Percentiles rank a stretch among this genome's conserved stretches.
Conservation (phyloP, 2,329 filamentous ascomycete genomes). For the Zymoseptoria brevis region DNA sequence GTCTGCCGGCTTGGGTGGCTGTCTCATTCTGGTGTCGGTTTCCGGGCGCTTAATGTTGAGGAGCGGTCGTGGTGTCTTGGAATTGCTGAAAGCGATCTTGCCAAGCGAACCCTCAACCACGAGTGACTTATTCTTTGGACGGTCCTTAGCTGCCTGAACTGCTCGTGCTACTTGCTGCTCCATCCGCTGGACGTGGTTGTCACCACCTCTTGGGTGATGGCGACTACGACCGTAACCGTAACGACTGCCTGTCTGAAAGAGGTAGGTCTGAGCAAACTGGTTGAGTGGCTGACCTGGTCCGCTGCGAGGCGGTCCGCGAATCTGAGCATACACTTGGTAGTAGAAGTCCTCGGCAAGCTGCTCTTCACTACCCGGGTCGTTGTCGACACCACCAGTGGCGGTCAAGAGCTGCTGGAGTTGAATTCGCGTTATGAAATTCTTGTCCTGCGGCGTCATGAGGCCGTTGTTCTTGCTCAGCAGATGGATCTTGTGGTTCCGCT, state of each 20-base stretch:
- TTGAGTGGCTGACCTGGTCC: conserved; percentile 88
- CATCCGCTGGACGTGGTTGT: conserved; percentile 98
- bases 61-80: conserved; percentile 90
- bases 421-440: conserved; percentile 98
- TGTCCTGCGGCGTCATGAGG: conserved; percentile 97
- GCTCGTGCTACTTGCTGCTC: conserved; percentile 97
- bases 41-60: conserved; percentile 91
- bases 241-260: conserved; percentile 87
- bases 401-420: conserved; percentile 93
- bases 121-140: conserved; percentile 94
- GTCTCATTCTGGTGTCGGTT: conserved; percentile 48
- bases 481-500: conserved; percentile 97
- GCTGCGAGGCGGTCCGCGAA: conserved; percentile 75
- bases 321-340: conserved; percentile 94
- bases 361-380: conserved; percentile 64
- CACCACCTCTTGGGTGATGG: conserved; percentile 71
- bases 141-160: conserved; percentile 92
- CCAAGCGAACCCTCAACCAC: conserved; percentile 93
- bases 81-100: conserved; percentile 98
- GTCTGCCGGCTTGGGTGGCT: conserved; percentile 51
- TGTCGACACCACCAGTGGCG: conserved; percentile 78
- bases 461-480: conserved; percentile 89
- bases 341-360: conserved; percentile 91
- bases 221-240: conserved; percentile 58
- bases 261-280: conserved; percentile 95